Evolutionary conservation across 495 filamentous ascomycete species (phyloP), one percentile per base, ranked within the genome.

Genomic region (Penicillium manginii): DNA sequence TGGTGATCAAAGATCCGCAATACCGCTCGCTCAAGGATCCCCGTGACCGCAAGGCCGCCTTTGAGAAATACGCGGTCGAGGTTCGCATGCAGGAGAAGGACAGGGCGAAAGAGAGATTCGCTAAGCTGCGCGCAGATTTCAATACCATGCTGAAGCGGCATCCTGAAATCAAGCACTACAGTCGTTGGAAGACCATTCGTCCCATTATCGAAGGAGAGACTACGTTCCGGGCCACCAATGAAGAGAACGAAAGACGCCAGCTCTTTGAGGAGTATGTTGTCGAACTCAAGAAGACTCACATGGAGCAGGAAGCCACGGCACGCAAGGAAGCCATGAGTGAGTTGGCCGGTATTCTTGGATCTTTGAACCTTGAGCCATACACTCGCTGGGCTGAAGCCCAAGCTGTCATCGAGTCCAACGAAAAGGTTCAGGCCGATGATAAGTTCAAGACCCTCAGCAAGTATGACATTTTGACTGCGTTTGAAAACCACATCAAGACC

Each of bases 81-180:
- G 86, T 96, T 73, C 86, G 93, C 63, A 81, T 89, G 64, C 91
- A 97, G 74, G 94, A 98, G 77, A 96, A 94, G 78, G 92, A 96
- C 64, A 89, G 90, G 67, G 92, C 92, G 69, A 94, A 94, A 74
- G 94, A 97, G 77, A 88, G 94, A 78, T 85, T 96, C 68, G 85
- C 91, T 65, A 98, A 97, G 76, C 83, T 98, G 63, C 91, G 92
- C 60, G 82, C 90, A 72, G 93, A 98, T 78, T 99, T 98, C 77
- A 88, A 86, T 65, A 93, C 87, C 53, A 99, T 99, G 94, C 81
- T 98, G 63, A 91, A 88, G 72, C 93, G 92, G 59, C 96, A 98
- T 73, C 91, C 93, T 65, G 94, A 98, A 78, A 98, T 99, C 71
- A 96, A 93, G 75, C 87, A 96, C 64, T 98, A 96, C 75, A 97